These are phyloP conservation scores for Xylariaceae sp. DNA, from an alignment of 2,329 filamentous ascomycete genomes.

Conservation along the genomic window DNA sequence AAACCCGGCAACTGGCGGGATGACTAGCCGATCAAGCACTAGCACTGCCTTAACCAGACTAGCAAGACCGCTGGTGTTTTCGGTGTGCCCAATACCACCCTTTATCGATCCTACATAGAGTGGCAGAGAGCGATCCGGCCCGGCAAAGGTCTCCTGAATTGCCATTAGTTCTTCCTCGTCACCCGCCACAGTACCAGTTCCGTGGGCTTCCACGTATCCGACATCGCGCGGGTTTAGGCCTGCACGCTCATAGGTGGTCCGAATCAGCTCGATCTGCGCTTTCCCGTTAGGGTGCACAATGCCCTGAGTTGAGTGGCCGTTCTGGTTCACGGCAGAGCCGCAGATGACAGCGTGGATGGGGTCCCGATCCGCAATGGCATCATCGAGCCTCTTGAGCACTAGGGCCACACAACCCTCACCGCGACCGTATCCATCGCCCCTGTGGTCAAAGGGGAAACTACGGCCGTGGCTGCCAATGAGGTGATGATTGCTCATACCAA, in stretches of 20 bases:
- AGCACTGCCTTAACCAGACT: conserved; percentile 20
- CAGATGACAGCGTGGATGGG: conserved; percentile 29
- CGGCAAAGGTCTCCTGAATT: conserved; percentile 13
- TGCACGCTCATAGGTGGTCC: conserved; percentile 17
- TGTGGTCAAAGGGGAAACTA: conserved; percentile 35
- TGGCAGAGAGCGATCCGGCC: not conserved
- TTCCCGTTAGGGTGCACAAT: conserved; percentile 32
- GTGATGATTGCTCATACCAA: conserved; percentile 17
- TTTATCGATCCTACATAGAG: conserved; percentile 23
- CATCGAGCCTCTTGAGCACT: conserved; percentile 34
- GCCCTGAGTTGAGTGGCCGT: conserved; percentile 35
- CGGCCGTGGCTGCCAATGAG: conserved; percentile 27
- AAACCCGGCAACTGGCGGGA: conserved; percentile 15
- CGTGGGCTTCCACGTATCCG: conserved; percentile 28
- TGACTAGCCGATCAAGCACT: conserved; percentile 12
- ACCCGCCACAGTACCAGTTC: conserved; percentile 23
- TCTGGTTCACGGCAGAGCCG: conserved; percentile 36
- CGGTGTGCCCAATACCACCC: conserved; percentile 22
- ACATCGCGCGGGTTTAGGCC: conserved; percentile 19
- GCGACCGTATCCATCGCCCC: conserved; percentile 44
- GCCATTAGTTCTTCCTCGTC: conserved; percentile 17
- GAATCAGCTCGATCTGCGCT: conserved; percentile 24
- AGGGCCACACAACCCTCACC: conserved; percentile 40
- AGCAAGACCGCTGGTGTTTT: conserved; percentile 21
- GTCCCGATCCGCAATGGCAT: conserved; percentile 34